Base-by-base conservation (phyloP, 2,329 filamentous ascomycete species). In the Claviceps paspali region DNA sequence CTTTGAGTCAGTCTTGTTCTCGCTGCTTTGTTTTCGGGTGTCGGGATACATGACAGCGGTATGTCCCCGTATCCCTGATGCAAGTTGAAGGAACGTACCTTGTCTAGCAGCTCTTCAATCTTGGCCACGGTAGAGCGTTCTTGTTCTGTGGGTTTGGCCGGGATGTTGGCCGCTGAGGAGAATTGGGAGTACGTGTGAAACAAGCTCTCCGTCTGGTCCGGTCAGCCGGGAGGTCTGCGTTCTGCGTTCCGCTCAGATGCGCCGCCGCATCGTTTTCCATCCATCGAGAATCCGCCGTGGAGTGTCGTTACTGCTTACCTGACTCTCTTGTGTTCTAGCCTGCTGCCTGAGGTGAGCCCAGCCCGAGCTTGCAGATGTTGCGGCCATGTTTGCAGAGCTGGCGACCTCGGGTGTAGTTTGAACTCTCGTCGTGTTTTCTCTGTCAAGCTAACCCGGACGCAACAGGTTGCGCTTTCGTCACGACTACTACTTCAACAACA, bases 281-380 rank as follows among this genome's bases (percentile, higher is more conserved):
- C 18, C n/a, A n/a, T n/a, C n/a, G n/a, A n/a, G n/a, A n/a, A n/a
- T n/a, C 15, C 15, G 22, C 28, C 11, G 18, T 14, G n/a, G n/a
- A n/a, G n/a, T n/a, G n/a, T n/a, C n/a, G n/a, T n/a, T n/a, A n/a
- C n/a, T n/a, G n/a, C n/a, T 46, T 67, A 93, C 88, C 72, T 96
- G 88, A 43, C 80, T 84, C 60, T 98, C 91, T 44, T 95, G 68
- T 31, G 78, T 75, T 51, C 91, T 73, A 43, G 86, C 84, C 62
- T 96, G 88, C 57, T 95, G 86, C 51, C 91, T 82, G 48, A 96
- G 71, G 64, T 95, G 86, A 52, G 85, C 79, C 91, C 91, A 98
- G 63, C 86, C 79, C 45, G 72, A 68, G 44, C 62, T 75, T 45
- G 71, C 64, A 32, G 65, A 61, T 41, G 65, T 59, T 47, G 66